Evolutionary conservation across 225 moss, liverwort and hornwort genomes (phyloP), one percentile per base, ranked within the genome.

Genomic region (Asterella californica): DNA sequence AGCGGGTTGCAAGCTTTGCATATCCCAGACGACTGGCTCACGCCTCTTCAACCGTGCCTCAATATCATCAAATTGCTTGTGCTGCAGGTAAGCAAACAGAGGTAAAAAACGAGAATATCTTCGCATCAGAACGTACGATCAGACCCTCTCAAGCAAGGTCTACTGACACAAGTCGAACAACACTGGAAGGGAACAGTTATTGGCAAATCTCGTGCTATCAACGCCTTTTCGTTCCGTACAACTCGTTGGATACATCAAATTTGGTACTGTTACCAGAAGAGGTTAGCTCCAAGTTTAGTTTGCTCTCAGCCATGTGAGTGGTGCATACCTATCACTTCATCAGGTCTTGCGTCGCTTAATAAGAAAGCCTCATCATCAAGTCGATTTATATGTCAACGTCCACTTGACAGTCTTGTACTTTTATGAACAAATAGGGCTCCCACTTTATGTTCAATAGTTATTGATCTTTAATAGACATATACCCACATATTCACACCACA

Each of bases 31-130:
- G 27, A 93, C 91, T 2, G 95, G 89, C 49, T 93, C 92, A 52
- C 93, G 90, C 75, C 86, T 83, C 88, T 78, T 88, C 67, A 95
- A 86, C 42, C 92, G 92, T 83, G 70, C 76, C 81, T 95, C 99
- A 70, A 99, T 87, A 77, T 90, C 91, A 86, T 99, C 92, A 85
- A 99, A 99, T 75, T 91, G 93, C 74, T 50, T 83, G 84, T 99
- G 99, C 99, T 99, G 89, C 78, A 85, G 65, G 9, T 29, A 36
- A 55, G 22, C n/a, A 71, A 38, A n/a, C 25, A 12, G 38, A 46
- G 9, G 24, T 46, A 22, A n/a, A n/a, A 33, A 46, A 25, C 24
- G 4, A 9, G 70, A 24, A 70, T 4, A 45, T 21, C n/a, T 47
- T 22, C 10, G 8, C 47, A 70, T 47, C 12, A 46, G 32, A 42